Evolutionary conservation across 2,329 filamentous ascomycete species (phyloP).

Genomic region (Colletotrichum spaethianum): DNA sequence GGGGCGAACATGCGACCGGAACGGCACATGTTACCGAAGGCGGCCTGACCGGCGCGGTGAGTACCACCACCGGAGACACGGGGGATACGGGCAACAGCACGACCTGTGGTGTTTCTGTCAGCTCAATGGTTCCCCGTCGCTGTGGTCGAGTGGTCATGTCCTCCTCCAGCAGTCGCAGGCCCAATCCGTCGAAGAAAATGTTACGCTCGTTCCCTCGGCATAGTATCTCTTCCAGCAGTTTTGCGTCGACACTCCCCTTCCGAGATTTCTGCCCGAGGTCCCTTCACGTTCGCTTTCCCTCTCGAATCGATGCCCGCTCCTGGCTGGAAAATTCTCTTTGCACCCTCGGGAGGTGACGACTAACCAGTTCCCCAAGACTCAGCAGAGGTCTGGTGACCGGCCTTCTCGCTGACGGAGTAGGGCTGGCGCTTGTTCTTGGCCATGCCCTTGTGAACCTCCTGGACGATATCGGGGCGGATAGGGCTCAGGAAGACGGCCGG

Average conservation of each 20-base stretch:
- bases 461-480: slow-evolving; percentile 99
- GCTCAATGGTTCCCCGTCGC: slow-evolving; percentile 6
- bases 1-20: slow-evolving; percentile 99
- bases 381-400: slow-evolving; percentile 99
- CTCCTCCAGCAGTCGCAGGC: slow-evolving; percentile 13
- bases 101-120: slow-evolving; percentile 71
- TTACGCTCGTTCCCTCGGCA: slow-evolving; percentile 18
- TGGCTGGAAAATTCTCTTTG: not conserved
- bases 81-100: slow-evolving; percentile 99
- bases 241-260: slow-evolving; percentile 13
- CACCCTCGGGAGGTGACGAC: slow-evolving; percentile 56
- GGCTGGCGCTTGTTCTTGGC: slow-evolving; percentile 99
- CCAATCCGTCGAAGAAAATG: not conserved
- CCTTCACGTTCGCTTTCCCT: slow-evolving; percentile 9
- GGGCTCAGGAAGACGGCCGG: slow-evolving; percentile 97
- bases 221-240: slow-evolving; percentile 5
- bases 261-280: slow-evolving; percentile 30
- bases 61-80: slow-evolving; percentile 99
- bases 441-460: slow-evolving; percentile 99
- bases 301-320: slow-evolving; percentile 3
- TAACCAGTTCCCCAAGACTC: slow-evolving; percentile 99
- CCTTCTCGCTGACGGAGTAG: slow-evolving; percentile 99
- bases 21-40: slow-evolving; percentile 99
- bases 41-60: slow-evolving; percentile 99
- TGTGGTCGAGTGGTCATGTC: not conserved